phyloP scores from a whole-genome alignment of 306 rosid species.

The Sicyos edulis region DNA sequence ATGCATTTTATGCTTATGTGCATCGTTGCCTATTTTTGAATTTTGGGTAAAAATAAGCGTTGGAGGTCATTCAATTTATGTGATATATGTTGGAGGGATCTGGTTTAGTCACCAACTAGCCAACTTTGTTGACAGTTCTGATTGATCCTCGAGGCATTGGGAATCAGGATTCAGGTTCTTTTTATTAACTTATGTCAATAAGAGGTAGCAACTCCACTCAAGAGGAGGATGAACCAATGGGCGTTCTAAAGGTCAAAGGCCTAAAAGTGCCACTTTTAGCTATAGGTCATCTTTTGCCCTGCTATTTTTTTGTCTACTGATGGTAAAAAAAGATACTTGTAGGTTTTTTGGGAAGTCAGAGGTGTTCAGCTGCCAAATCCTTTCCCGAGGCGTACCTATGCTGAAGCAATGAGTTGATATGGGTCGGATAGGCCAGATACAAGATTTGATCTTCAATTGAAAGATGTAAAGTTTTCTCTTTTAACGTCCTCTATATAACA shows the following conservation, averaged over 20 bases:
- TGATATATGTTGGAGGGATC: slow-evolving; percentile 8
- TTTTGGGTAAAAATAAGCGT: not conserved
- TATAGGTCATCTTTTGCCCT: not conserved
- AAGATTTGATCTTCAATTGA: slow-evolving; percentile 81
- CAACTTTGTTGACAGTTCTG: slow-evolving; percentile 4
- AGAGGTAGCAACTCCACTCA: slow-evolving; percentile 2
- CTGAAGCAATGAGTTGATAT: slow-evolving; percentile 85
- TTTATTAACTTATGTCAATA: not conserved
- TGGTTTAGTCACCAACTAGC: not conserved
- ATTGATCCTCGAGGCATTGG: not conserved
- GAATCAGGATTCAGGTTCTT: not conserved
- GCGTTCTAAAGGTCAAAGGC: slow-evolving; percentile 1
- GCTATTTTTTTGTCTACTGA: not conserved
- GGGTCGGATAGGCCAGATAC: slow-evolving; percentile 89
- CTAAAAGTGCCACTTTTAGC: not conserved
- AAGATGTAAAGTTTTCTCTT: slow-evolving; percentile 55
- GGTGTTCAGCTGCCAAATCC: slow-evolving; percentile 79
- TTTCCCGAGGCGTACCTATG: slow-evolving; percentile 90
- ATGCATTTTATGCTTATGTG: not conserved
- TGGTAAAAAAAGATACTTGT: slow-evolving; percentile 30
- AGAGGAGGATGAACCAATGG: not conserved
- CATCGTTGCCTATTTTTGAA: not conserved
- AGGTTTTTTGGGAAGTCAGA: slow-evolving; percentile 85
- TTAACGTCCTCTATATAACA: no score
- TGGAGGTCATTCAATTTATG: not conserved